phyloP scores from a whole-genome alignment of 2,329 filamentous ascomycete genomes.

The Pseudogymnoascus sp. region DNA sequence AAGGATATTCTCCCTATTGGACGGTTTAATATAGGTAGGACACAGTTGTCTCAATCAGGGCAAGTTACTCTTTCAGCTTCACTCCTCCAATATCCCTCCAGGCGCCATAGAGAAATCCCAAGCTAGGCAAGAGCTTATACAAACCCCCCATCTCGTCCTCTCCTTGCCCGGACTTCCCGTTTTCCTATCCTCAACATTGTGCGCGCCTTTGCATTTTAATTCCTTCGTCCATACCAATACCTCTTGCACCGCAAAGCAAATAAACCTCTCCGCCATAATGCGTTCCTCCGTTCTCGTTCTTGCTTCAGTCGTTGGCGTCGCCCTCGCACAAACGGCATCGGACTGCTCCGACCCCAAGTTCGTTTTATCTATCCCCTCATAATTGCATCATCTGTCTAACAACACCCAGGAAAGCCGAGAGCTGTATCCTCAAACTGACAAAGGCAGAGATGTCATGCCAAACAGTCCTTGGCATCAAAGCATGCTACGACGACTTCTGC shows the following conservation, averaged over 20 bases:
- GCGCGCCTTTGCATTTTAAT: background rate
- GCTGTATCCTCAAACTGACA: background rate
- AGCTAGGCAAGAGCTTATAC: constrained; percentile 3
- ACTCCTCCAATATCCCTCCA: background rate
- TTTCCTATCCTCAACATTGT: background rate
- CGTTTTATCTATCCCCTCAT: background rate
- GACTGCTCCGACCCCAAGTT: background rate
- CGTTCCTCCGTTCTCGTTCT: background rate
- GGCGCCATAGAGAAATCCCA: background rate
- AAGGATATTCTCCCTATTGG: background rate
- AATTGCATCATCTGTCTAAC: background rate
- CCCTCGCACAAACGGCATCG: background rate
- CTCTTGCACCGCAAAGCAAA: background rate
- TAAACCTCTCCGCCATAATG: background rate
- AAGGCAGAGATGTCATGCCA: background rate
- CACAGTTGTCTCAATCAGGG: background rate
- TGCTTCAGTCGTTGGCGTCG: background rate
- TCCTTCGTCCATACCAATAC: background rate
- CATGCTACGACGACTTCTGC: background rate
- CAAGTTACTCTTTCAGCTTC: background rate
- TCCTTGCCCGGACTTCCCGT: background rate
- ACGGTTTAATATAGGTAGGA: background rate
- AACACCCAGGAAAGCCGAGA: background rate
- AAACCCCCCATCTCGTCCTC: background rate
- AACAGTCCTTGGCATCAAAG: background rate